Conservation (phyloP, 108 stramenopile species). For the Nitzschia sp. region DNA sequence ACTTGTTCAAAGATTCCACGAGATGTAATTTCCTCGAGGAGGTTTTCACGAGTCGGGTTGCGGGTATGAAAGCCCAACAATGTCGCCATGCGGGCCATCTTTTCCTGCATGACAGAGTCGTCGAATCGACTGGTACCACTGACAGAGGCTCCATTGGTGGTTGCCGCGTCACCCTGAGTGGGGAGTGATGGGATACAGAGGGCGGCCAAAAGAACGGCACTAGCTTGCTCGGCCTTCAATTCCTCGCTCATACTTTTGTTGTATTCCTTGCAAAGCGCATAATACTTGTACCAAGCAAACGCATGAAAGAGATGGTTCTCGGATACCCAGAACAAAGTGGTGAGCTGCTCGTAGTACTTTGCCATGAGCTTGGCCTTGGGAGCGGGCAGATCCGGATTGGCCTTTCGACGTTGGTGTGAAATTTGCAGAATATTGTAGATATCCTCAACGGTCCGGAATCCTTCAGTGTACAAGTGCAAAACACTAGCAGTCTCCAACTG, state of each 20-base stretch:
- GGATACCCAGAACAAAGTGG: constrained; percentile 95
- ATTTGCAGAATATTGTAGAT: constrained; percentile 96
- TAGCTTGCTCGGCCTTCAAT: constrained; percentile 69
- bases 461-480: constrained; percentile 97
- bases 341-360: constrained; percentile 96
- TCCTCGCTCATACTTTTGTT: constrained; percentile 89
- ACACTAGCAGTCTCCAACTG: constrained; percentile 93
- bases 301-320: constrained; percentile 98
- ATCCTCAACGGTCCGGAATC: constrained; percentile 98
- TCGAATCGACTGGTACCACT: constrained; percentile 30
- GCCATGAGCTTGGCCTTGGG: constrained; percentile 96
- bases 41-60: constrained; percentile 87
- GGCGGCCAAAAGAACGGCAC: constrained; percentile 89
- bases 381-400: constrained; percentile 57
- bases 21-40: constrained; percentile 75
- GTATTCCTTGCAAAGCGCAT: constrained; percentile 86
- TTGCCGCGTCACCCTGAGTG: constrained; percentile 7
- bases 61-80: constrained; percentile 90
- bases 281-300: constrained; percentile 96
- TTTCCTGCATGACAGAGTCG: constrained; percentile 88
- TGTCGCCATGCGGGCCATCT: constrained; percentile 94
- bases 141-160: constrained; percentile 29
- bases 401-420: constrained; percentile 71
- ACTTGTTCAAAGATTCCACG: constrained; percentile 77
- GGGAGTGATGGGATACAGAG: constrained; percentile 83